These are phyloP conservation scores for Sisymbrium irio DNA, from an alignment of 345 rosid genomes.

Conservation along the genomic window DNA sequence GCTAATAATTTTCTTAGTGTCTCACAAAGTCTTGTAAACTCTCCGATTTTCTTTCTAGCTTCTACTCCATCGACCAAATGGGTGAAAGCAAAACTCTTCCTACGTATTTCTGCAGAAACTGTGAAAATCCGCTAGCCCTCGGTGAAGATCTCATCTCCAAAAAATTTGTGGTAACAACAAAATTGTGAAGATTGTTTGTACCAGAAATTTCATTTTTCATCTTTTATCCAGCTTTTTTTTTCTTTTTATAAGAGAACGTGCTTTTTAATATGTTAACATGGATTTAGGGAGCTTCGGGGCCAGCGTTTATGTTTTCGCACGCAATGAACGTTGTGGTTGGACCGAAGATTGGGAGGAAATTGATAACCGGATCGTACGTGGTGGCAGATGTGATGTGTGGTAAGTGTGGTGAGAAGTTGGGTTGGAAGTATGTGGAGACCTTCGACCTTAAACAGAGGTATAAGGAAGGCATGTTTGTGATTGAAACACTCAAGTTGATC, in stretches of 20 bases:
- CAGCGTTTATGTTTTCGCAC: conserved; percentile 76
- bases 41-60: background rate
- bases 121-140: conserved; percentile 65
- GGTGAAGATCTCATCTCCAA: conserved; percentile 84
- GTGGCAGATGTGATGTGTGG: conserved; percentile 70
- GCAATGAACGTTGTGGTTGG: conserved; percentile 73
- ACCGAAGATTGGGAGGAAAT: conserved; percentile 63
- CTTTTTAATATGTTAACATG: background rate
- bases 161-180: conserved; percentile 23
- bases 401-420: conserved; percentile 63
- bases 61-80: conserved; percentile 16
- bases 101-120: conserved; percentile 66
- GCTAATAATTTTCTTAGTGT: background rate
- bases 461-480: conserved; percentile 79
- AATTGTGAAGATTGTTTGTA: background rate
- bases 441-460: conserved; percentile 60
- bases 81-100: conserved; percentile 27
- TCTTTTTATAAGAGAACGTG: background rate
- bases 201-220: background rate
- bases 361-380: conserved; percentile 72
- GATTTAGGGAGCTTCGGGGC: conserved; percentile 61
- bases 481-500: conserved; percentile 66
- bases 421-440: conserved; percentile 84
- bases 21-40: background rate
- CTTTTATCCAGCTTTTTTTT: background rate